Percentiles rank a stretch among this genome's conserved stretches.
Evolutionary conservation across 176 grass and related monocot species (phyloP).

Genomic region (Poa annua): DNA sequence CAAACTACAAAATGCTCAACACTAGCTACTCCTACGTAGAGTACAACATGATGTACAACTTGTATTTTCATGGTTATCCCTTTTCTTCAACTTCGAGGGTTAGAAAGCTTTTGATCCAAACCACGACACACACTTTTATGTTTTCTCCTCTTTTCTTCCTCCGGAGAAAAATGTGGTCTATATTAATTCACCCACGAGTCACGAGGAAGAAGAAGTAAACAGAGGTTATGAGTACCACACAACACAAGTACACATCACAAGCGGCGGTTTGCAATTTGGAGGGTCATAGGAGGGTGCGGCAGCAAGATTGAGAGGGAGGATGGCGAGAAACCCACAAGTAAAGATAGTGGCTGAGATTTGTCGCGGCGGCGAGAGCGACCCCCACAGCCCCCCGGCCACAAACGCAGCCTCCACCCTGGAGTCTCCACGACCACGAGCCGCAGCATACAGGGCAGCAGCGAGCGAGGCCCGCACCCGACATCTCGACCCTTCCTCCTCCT

Average conservation of each 20-base stretch:
- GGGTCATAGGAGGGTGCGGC: not conserved
- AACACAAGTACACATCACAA: not conserved
- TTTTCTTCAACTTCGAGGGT: too few relatives aligned
- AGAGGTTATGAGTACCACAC: not conserved
- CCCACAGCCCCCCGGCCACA: not conserved
- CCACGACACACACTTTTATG: not conserved
- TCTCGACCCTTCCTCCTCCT: not conserved
- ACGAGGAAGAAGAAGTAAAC: not conserved
- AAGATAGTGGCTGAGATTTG: slow-evolving; percentile 92
- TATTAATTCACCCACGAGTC: not conserved
- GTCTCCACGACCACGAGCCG: not conserved
- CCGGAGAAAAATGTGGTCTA: not conserved
- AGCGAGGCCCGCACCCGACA: slow-evolving; percentile 28
- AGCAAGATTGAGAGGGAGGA: slow-evolving; percentile 24
- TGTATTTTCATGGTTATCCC: too few relatives aligned
- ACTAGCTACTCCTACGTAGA: too few relatives aligned
- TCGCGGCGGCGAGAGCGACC: slow-evolving; percentile 60
- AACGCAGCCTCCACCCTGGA: slow-evolving; percentile 19
- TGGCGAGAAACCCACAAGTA: slow-evolving; percentile 80
- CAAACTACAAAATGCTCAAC: too few relatives aligned
- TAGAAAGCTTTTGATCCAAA: not conserved
- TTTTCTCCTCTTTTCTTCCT: not conserved
- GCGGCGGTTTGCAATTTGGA: slow-evolving; percentile 12
- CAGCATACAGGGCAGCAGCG: slow-evolving; percentile 33
- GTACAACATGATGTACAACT: too few relatives aligned